Conservation (phyloP, 1,139 yeast genomes). For the Yamadazyma blattariae region DNA sequence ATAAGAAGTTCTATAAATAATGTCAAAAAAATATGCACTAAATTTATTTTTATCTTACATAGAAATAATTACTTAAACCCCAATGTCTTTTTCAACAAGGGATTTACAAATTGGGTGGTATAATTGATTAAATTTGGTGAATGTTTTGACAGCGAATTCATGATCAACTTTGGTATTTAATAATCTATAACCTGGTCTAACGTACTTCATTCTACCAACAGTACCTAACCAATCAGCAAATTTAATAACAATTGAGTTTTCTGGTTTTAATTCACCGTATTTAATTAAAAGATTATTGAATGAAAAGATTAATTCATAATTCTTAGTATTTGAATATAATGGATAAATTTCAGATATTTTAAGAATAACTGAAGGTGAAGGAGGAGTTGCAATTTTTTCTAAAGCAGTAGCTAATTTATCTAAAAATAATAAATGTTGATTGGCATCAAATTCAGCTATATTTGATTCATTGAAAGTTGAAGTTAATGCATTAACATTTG, state of each 20-base stretch:
- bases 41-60: too few relatives aligned
- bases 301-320: constrained; percentile 32
- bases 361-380: constrained; percentile 16
- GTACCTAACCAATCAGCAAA: constrained; percentile 40
- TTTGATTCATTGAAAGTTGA: constrained; percentile 18
- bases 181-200: constrained; percentile 38
- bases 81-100: constrained; percentile 35
- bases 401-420: constrained; percentile 27
- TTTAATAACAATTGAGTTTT: constrained; percentile 17
- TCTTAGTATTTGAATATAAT: constrained; percentile 20
- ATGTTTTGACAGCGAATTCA: constrained; percentile 29
- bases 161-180: constrained; percentile 25
- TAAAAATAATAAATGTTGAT: constrained; percentile 35
- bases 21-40: too few relatives aligned
- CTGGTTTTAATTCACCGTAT: constrained; percentile 20
- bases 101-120: constrained; percentile 42
- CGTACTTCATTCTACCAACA: constrained; percentile 44
- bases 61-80: too few relatives aligned
- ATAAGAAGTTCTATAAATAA: too few relatives aligned
- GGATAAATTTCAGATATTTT: constrained; percentile 25
- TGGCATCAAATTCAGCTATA: constrained; percentile 25
- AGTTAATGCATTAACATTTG: constrained; percentile 1
- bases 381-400: constrained; percentile 11
- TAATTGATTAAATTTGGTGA: constrained; percentile 19
- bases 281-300: constrained; percentile 32